Evolutionary conservation across 306 rosid genomes (phyloP).

Genomic region (Dryas octopetala): DNA sequence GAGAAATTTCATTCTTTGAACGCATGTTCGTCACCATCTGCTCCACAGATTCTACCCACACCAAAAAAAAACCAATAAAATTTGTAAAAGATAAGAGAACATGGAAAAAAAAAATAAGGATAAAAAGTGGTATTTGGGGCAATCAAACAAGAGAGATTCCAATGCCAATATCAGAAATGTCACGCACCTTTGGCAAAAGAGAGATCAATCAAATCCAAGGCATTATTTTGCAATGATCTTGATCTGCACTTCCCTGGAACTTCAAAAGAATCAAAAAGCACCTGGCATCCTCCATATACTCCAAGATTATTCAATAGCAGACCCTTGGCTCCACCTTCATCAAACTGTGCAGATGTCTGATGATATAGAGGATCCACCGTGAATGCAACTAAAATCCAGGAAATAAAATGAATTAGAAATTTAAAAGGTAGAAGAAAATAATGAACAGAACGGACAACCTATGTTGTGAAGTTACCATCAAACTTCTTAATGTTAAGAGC

Average conservation of each 20-base stretch:
- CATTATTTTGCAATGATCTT: conserved; percentile 5
- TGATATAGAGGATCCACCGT: conserved; percentile 89
- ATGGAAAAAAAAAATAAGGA: too few species aligned
- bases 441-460: conserved; percentile 16
- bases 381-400: conserved; percentile 63
- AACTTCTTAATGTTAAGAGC: conserved; percentile 31
- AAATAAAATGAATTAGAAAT: conserved; percentile 32
- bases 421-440: background rate
- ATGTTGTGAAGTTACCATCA: conserved; percentile 28
- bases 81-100: background rate
- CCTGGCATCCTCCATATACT: conserved; percentile 77
- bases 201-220: conserved; percentile 28
- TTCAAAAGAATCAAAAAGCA: conserved; percentile 87
- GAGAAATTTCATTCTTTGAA: conserved; percentile 23
- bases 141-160: background rate
- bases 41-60: conserved; percentile 21
- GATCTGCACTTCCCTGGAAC: conserved; percentile 68
- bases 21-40: conserved; percentile 27
- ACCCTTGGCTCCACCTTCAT: conserved; percentile 98
- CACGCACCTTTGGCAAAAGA: conserved; percentile 22
- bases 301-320: conserved; percentile 89
- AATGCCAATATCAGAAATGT: background rate
- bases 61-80: background rate
- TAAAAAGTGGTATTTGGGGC: background rate
- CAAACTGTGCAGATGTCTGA: conserved; percentile 89